These are phyloP conservation scores for Aspergillus sp. DNA, from an alignment of 2,329 filamentous ascomycete species.

Conservation along the genomic window DNA sequence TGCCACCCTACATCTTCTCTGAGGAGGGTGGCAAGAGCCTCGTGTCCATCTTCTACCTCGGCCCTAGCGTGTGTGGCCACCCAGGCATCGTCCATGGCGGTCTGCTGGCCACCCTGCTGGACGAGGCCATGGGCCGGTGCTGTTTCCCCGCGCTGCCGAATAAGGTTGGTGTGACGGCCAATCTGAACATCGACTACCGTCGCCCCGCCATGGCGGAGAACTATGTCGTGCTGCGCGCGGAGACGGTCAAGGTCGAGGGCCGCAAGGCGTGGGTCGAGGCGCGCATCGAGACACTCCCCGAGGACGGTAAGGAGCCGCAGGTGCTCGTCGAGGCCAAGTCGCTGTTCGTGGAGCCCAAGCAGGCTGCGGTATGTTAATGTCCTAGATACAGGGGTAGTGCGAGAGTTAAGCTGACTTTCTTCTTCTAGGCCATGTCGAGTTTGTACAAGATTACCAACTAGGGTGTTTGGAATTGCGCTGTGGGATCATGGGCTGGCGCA, in stretches of 20 bases:
- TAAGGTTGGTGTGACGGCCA: conserved; percentile 78
- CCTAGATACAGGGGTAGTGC: background rate
- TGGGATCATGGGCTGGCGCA: conserved; percentile 7
- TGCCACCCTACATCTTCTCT: conserved; percentile 76
- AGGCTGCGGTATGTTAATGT: conserved; percentile 70
- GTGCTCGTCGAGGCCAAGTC: conserved; percentile 80
- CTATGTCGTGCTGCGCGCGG: conserved; percentile 74
- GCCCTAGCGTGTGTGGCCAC: conserved; percentile 79
- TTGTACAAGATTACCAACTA: conserved; percentile 22
- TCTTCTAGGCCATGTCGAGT: conserved; percentile 19
- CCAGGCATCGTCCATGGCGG: conserved; percentile 89
- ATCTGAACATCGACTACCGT: conserved; percentile 77
- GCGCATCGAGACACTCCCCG: conserved; percentile 73
- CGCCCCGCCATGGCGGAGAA: conserved; percentile 72
- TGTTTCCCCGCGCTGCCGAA: conserved; percentile 87
- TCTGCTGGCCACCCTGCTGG: conserved; percentile 83
- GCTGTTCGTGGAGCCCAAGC: conserved; percentile 83
- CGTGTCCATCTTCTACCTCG: conserved; percentile 73
- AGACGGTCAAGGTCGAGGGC: conserved; percentile 82
- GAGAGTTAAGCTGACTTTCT: background rate
- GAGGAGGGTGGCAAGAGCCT: conserved; percentile 68
- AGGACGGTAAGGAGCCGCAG: conserved; percentile 59
- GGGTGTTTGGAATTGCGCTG: background rate
- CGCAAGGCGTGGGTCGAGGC: conserved; percentile 94
- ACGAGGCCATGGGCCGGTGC: conserved; percentile 83